Percentiles rank a stretch among this genome's conserved stretches.
Evolutionary conservation across 352 stramenopile species (phyloP).

Genomic region (Globisporangium abappressorium): DNA sequence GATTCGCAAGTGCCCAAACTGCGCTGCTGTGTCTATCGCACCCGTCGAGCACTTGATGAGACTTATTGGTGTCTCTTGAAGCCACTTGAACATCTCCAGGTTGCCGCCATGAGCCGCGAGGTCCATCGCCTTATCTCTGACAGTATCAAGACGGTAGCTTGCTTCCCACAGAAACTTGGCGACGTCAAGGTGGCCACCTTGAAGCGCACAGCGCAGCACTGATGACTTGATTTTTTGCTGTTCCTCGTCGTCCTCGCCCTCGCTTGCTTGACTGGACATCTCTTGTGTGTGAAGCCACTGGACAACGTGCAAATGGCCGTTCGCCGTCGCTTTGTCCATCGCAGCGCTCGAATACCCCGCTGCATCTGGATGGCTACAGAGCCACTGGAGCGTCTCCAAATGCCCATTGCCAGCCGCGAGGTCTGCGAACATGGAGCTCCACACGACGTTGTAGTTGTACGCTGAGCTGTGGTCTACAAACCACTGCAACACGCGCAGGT

Average conservation of each 20-base stretch:
- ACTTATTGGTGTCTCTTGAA: not conserved
- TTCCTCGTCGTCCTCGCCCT: not conserved
- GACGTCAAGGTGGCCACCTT: not conserved
- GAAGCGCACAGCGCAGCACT: not conserved
- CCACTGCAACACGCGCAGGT: conserved; percentile 1
- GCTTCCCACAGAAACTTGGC: not conserved
- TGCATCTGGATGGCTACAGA: not conserved
- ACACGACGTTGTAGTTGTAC: conserved; percentile 2
- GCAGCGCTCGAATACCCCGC: not conserved
- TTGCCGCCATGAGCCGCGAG: not conserved
- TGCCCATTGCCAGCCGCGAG: conserved; percentile 2
- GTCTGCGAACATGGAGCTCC: not conserved
- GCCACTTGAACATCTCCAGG: conserved; percentile 1
- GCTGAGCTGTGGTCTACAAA: not conserved
- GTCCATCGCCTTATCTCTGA: not conserved
- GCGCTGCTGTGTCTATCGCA: not conserved
- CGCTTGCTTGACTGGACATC: not conserved
- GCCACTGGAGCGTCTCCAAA: conserved; percentile 10
- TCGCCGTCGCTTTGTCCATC: not conserved
- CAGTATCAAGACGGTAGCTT: not conserved
- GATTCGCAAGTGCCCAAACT: not conserved
- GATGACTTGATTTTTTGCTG: not conserved
- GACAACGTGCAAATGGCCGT: conserved; percentile 1
- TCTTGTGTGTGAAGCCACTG: conserved; percentile 4
- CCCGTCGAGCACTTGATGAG: not conserved